These are phyloP conservation scores for Nemophila menziesii DNA, from an alignment of 257 asterid genomes.

Conservation along the genomic window DNA sequence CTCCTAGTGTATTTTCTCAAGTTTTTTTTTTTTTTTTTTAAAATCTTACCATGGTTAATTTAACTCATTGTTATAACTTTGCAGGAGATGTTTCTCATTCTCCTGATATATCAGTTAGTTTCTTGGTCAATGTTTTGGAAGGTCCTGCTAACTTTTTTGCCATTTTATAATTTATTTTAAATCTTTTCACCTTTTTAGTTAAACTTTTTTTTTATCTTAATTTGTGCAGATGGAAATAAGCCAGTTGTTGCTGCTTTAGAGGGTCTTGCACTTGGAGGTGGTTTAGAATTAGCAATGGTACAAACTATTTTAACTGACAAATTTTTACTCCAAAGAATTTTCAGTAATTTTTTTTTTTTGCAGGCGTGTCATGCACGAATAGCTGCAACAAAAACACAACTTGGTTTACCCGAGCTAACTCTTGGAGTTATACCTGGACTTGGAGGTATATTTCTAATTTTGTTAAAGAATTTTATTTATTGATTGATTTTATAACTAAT, in stretches of 20 bases:
- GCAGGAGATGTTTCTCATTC: conserved; percentile 68
- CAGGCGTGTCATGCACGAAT: conserved; percentile 95
- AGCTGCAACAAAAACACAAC: conserved; percentile 70
- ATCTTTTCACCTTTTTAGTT: not conserved
- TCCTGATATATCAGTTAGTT: conserved; percentile 55
- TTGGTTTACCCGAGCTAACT: conserved; percentile 93
- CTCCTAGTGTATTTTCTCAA: not conserved
- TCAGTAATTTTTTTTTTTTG: conserved; percentile 10
- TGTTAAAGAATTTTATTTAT: not conserved
- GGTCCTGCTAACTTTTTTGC: conserved; percentile 25
- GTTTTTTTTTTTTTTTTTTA: conserved; percentile 2
- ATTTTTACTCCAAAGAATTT: not conserved
- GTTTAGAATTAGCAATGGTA: conserved; percentile 92
- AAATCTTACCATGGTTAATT: conserved; percentile 4
- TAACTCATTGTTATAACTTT: conserved; percentile 13
- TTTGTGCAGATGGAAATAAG: conserved; percentile 62
- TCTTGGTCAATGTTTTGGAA: conserved; percentile 52
- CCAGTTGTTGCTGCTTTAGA: conserved; percentile 89
- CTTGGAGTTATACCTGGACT: conserved; percentile 93
- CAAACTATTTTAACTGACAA: not conserved
- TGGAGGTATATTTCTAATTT: conserved; percentile 51
- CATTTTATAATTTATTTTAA: not conserved
- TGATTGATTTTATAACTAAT: not conserved
- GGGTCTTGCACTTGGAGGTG: conserved; percentile 99
- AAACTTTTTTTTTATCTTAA: conserved; percentile 6